Evolutionary conservation across 148 eudicot species (phyloP).

Genomic region (Diospyros lotus): DNA sequence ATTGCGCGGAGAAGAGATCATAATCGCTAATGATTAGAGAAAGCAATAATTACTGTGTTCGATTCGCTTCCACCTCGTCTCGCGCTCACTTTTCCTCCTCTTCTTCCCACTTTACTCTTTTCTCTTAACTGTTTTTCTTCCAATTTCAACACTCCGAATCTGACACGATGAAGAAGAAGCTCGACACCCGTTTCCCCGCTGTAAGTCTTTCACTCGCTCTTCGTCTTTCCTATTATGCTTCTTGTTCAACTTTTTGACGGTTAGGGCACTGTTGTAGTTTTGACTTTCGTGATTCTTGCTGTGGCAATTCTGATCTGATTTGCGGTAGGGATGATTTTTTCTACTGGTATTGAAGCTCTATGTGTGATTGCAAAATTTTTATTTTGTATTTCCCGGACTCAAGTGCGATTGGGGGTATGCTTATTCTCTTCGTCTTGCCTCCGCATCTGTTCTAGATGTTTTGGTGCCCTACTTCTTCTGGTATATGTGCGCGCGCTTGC

Average conservation of each 20-base stretch:
- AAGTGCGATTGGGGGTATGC: background rate
- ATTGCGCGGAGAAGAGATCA: too few relatives aligned
- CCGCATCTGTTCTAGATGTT: background rate
- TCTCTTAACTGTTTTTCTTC: too few relatives aligned
- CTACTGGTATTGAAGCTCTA: background rate
- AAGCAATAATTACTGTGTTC: too few relatives aligned
- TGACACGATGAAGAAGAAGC: constrained; percentile 53
- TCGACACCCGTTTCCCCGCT: constrained; percentile 64
- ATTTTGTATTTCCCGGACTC: background rate
- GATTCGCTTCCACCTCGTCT: too few relatives aligned
- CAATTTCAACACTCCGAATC: background rate
- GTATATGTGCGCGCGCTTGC: background rate
- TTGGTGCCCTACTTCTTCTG: background rate
- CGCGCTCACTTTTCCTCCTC: too few relatives aligned
- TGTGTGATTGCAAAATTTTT: background rate
- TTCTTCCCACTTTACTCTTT: too few relatives aligned
- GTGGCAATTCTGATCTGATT: background rate
- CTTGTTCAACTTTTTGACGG: background rate
- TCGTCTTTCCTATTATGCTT: background rate
- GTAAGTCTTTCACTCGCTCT: constrained; percentile 27
- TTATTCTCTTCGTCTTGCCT: background rate
- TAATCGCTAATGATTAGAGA: too few relatives aligned
- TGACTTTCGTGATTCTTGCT: background rate
- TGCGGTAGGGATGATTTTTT: background rate
- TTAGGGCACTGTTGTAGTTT: background rate